Percentiles rank a stretch among this genome's conserved stretches.
These are phyloP conservation scores for Pigoraptor vietnamica DNA, from an alignment of 78 protist genomes.

Conservation along the genomic window DNA sequence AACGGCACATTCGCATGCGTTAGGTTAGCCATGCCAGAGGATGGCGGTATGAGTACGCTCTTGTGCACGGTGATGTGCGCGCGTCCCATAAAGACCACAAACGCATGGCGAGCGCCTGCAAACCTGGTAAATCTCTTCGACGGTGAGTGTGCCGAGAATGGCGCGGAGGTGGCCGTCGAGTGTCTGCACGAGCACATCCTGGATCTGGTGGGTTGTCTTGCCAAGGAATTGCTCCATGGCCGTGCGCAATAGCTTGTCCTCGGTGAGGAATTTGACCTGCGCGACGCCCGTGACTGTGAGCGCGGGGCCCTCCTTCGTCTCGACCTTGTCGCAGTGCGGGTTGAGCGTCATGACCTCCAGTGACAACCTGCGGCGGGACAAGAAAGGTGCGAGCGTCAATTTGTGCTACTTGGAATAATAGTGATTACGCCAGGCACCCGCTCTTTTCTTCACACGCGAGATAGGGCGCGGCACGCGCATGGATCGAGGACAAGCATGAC, in stretches of 20 bases:
- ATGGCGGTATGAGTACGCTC: no score
- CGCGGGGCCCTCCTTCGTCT: background rate
- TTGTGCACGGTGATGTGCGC: no score
- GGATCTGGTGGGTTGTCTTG: background rate
- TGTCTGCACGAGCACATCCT: constrained; percentile 6
- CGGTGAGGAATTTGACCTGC: constrained; percentile 24
- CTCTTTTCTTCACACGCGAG: no score
- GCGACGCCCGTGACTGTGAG: constrained; percentile 22
- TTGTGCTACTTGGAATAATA: no score
- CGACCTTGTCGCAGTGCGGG: constrained; percentile 13
- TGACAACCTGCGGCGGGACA: background rate
- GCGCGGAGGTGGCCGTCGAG: constrained; percentile 43
- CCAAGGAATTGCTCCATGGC: constrained; percentile 33
- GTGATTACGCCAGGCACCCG: no score
- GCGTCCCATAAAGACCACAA: no score
- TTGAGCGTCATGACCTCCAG: constrained; percentile 16
- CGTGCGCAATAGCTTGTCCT: background rate
- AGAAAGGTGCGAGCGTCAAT: no score
- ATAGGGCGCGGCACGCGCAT: no score
- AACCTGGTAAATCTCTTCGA: constrained; percentile 33
- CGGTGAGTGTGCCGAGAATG: constrained; percentile 29
- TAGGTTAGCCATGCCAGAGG: no score
- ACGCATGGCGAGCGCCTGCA: no score
- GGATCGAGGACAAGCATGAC: no score
- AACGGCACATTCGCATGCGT: no score